Evolutionary conservation across 176 grass and related monocot genomes (phyloP).

Genomic region (Aegilops sharonensis): DNA sequence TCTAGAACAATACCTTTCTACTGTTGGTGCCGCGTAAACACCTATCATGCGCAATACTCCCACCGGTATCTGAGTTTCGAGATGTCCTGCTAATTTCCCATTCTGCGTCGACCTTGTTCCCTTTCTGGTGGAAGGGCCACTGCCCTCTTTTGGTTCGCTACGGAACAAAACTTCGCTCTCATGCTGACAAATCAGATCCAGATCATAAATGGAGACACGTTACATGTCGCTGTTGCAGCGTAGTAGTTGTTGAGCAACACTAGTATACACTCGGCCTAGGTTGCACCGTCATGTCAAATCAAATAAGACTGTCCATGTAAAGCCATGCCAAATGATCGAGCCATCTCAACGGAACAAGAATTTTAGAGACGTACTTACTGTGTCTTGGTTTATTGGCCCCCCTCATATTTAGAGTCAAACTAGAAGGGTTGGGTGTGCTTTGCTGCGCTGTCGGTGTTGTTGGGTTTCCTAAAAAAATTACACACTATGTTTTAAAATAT

Average conservation of each 20-base stretch:
- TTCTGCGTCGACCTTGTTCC: background rate
- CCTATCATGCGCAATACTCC: background rate
- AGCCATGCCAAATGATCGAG: background rate
- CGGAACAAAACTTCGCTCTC: background rate
- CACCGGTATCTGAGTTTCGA: too few relatives aligned
- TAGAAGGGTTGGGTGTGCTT: too few relatives aligned
- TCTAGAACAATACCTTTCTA: background rate
- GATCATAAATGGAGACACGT: conserved; percentile 13
- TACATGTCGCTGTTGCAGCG: conserved; percentile 21
- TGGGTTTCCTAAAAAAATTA: too few relatives aligned
- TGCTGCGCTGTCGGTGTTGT: too few relatives aligned
- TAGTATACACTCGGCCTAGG: background rate
- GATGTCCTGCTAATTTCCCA: background rate
- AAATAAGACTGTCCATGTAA: background rate
- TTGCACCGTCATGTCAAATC: background rate
- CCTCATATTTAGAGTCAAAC: too few relatives aligned
- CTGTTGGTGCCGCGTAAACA: background rate
- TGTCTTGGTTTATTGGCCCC: too few relatives aligned
- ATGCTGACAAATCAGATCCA: conserved; percentile 7
- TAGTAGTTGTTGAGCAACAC: conserved; percentile 14
- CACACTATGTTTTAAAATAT: too few relatives aligned
- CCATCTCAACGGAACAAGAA: background rate
- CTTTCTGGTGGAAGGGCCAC: background rate
- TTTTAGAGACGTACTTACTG: background rate
- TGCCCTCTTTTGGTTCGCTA: background rate